phyloP scores from a whole-genome alignment of 441 rosid genomes.

The Populus hybrid region DNA sequence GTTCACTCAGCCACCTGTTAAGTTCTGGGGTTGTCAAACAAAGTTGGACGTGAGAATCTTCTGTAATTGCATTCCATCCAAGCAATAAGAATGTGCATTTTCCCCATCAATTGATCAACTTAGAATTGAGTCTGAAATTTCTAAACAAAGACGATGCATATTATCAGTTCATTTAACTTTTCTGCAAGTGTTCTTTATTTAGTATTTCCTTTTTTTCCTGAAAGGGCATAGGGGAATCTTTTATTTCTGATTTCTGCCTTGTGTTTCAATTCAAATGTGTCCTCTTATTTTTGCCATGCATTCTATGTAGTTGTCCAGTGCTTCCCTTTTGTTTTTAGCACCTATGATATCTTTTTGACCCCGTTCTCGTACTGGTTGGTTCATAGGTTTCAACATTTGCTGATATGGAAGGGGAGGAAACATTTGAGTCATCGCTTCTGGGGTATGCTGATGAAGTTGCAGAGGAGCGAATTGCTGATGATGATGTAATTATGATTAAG shows the following conservation, averaged over 20 bases:
- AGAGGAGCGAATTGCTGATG: conserved; percentile 92
- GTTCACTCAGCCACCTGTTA: neutral
- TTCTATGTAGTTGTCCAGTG: neutral
- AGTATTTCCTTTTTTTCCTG: neutral
- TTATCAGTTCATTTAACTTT: neutral
- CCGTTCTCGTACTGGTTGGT: conserved; percentile 6
- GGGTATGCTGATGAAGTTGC: conserved; percentile 90
- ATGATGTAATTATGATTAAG: conserved; percentile 87
- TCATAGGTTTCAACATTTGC: conserved; percentile 94
- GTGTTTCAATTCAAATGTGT: neutral
- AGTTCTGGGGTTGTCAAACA: neutral
- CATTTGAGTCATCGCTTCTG: conserved; percentile 80
- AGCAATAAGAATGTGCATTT: neutral
- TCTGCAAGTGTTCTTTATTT: neutral
- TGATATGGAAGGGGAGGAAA: conserved; percentile 99
- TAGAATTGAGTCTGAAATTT: neutral
- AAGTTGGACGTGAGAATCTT: neutral
- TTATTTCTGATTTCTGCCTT: neutral
- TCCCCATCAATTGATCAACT: neutral
- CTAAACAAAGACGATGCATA: neutral
- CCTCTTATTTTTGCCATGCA: neutral
- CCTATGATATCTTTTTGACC: neutral
- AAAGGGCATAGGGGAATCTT: neutral
- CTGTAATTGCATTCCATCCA: neutral
- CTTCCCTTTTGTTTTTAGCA: neutral